These are phyloP conservation scores for Russula dissimulans DNA, from an alignment of 768 basidiomycete species.

Conservation along the genomic window DNA sequence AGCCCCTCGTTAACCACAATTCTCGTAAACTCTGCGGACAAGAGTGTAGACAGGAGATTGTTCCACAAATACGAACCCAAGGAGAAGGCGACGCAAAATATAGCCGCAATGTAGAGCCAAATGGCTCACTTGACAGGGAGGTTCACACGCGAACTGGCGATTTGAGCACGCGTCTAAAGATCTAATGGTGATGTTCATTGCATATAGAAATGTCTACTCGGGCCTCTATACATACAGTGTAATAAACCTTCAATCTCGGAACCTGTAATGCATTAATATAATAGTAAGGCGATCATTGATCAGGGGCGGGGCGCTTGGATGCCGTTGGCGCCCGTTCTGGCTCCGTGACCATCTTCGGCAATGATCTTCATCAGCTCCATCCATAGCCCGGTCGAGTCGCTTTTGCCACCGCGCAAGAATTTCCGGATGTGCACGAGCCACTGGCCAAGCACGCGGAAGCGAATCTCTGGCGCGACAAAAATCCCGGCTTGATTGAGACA, in stretches of 20 bases:
- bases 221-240: neutral
- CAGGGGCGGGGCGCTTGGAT: slow-evolving; percentile 16
- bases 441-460: slow-evolving; percentile 17
- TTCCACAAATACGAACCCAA: no score
- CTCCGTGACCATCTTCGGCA: slow-evolving; percentile 10
- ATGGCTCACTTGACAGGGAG: no score
- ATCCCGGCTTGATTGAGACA: slow-evolving; percentile 25
- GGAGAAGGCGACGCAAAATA: no score
- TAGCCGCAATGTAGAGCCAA: no score
- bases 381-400: slow-evolving; percentile 15
- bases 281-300: slow-evolving; percentile 2
- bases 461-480: slow-evolving; percentile 10
- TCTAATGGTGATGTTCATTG: neutral
- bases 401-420: slow-evolving; percentile 13
- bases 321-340: neutral
- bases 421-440: slow-evolving; percentile 16
- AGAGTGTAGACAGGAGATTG: no score
- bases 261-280: neutral
- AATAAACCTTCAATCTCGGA: neutral
- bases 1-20: no score
- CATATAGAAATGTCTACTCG: neutral
- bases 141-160: no score
- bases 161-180: neutral
- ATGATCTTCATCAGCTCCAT: slow-evolving; percentile 18
- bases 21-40: no score